A percentile compares a stretch with the other conserved stretches of the same genome.
Conservation (phyloP, 257 asterid genomes). For the Solanum corneliomulleri region DNA sequence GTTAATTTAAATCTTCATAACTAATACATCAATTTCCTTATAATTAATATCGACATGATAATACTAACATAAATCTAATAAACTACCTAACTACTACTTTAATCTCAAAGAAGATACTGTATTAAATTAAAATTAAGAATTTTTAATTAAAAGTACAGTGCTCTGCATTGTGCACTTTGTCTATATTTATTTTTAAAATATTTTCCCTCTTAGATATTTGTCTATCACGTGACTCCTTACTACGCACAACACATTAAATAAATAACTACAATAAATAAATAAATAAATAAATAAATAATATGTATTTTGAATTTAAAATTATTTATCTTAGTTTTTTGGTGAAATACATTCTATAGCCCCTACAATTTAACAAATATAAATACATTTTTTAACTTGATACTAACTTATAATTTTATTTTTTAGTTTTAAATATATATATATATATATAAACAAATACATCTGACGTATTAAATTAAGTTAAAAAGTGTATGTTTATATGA, state of each 20-base stretch:
- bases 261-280: not conserved
- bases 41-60: too few relatives aligned
- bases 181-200: not conserved
- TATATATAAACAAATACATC: too few relatives aligned
- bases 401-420: fast-evolving
- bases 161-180: not conserved
- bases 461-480: too few relatives aligned
- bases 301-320: not conserved
- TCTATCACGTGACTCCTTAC: not conserved
- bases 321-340: not conserved
- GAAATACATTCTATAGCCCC: not conserved
- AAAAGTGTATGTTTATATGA: too few relatives aligned
- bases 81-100: too few relatives aligned
- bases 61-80: too few relatives aligned
- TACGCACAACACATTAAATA: not conserved
- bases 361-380: not conserved
- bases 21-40: too few relatives aligned
- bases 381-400: too few relatives aligned
- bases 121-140: not conserved
- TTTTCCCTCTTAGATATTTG: not conserved
- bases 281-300: not conserved
- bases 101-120: not conserved
- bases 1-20: too few relatives aligned
- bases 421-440: too few relatives aligned
- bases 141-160: not conserved